Base-by-base conservation (phyloP, 495 filamentous ascomycete genomes). In the Letharia lupina region DNA sequence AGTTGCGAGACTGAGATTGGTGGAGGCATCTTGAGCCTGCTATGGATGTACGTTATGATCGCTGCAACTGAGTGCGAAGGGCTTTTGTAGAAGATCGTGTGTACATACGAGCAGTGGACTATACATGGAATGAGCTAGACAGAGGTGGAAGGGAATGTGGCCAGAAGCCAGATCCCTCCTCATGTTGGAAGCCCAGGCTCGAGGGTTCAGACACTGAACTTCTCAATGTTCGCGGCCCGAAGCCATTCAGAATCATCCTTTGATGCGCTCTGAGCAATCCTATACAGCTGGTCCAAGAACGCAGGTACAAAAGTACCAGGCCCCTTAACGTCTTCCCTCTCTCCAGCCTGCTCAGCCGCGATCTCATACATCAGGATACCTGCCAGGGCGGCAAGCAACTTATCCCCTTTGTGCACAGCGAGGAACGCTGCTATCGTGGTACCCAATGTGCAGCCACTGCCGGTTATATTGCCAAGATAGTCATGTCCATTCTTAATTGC, bases 281-380 rank as follows among this genome's bases (percentile, higher is more conserved):
- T 77, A 71, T 82, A 82, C 59, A 86, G 74, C 71, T 86, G 88
- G 69, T 97, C 93, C 31, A 97, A 77, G 71, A 96, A 93, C 0
- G 88, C 89, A 4, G 91, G 88, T 12, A 96, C 83, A 77, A 98
- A 98, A 20, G 89, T 93, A 2, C 93, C 93, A 0, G 93, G 91
- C 0, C 93, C 93, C 57, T 82, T 77, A 28, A 88, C 91, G 63
- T 90, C 84, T 11, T 77, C 76, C 61, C 85, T 79, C 28, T 66
- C 72, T 9, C 75, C 77, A 0, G 93, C 93, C 23, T 83, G 75
- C 75, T 96, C 90, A 16, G 93, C 89, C 1, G 94, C 91, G 64
- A 94, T 88, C 77, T 93, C 91, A 73, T 88, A 97, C 73, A 89
- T 85, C 50, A 94, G 70, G 23, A 96, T 73, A 3, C 84, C 92